Evolutionary conservation across 192 early-diverging fungal species (phyloP).

Genomic region (Gamsiella multidivaricata): DNA sequence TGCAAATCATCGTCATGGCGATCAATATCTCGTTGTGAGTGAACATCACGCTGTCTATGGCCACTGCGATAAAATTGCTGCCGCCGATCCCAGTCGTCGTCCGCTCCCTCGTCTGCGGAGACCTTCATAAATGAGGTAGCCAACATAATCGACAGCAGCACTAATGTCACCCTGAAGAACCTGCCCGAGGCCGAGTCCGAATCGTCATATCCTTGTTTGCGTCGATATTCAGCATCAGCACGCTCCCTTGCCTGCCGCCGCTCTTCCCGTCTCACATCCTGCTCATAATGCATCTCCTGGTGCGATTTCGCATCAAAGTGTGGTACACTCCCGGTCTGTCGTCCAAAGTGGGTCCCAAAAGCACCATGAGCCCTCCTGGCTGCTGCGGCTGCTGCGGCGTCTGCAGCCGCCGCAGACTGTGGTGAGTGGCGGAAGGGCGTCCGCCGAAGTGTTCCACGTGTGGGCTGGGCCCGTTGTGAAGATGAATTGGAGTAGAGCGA

Average conservation of each 20-base stretch:
- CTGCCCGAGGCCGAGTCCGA: slow-evolving; percentile 11
- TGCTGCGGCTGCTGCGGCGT: slow-evolving; percentile 27
- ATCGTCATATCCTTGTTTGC: slow-evolving; percentile 15
- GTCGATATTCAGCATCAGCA: slow-evolving; percentile 8
- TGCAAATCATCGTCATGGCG: too few species aligned
- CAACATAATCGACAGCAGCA: slow-evolving; percentile 15
- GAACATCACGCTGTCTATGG: too few species aligned
- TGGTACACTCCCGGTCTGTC: not conserved
- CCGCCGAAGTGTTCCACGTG: slow-evolving; percentile 26
- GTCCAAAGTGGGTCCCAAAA: slow-evolving; percentile 5
- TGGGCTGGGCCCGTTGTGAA: slow-evolving; percentile 8
- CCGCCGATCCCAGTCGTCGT: too few species aligned
- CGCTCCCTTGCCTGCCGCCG: slow-evolving; percentile 29
- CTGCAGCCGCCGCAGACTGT: slow-evolving; percentile 41
- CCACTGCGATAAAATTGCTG: too few species aligned
- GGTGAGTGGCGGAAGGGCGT: slow-evolving; percentile 47
- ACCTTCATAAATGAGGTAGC: slow-evolving; percentile 18
- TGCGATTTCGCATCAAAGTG: slow-evolving; percentile 50
- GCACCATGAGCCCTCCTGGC: slow-evolving; percentile 9
- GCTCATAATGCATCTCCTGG: slow-evolving; percentile 52
- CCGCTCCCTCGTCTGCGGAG: slow-evolving; percentile 35
- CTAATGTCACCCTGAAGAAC: slow-evolving; percentile 12
- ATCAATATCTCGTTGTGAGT: too few species aligned
- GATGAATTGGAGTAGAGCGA: slow-evolving; percentile 17
- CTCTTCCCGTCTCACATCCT: slow-evolving; percentile 28